Percentiles rank a stretch among this genome's conserved stretches.
phyloP scores from a whole-genome alignment of 805 yeast species.

The Saccharomycopsis sp. region DNA sequence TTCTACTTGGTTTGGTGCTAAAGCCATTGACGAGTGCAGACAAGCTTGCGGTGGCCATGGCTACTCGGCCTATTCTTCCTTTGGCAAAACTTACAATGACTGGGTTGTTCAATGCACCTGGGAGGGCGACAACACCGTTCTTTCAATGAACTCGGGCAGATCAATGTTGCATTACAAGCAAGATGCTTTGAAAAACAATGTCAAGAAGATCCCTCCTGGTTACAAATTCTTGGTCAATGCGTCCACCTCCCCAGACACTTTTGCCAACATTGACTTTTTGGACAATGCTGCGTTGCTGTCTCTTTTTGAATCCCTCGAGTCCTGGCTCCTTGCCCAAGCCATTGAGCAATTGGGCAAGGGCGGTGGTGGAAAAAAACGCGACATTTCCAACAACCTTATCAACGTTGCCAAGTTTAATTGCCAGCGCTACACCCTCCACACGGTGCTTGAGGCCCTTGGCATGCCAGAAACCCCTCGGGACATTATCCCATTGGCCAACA shows the following conservation, averaged over 20 bases:
- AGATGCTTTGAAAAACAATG: slow-evolving; percentile 31
- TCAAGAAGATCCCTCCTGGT: slow-evolving; percentile 24
- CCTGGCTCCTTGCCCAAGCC: slow-evolving; percentile 28
- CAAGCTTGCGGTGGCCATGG: slow-evolving; percentile 97
- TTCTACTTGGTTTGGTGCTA: slow-evolving; percentile 77
- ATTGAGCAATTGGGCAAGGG: slow-evolving; percentile 5
- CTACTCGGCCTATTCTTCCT: slow-evolving; percentile 84
- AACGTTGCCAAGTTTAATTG: slow-evolving; percentile 42
- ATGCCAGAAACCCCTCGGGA: slow-evolving; percentile 30
- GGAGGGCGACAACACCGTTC: slow-evolving; percentile 94
- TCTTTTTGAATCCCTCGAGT: slow-evolving; percentile 34
- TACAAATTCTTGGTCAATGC: slow-evolving; percentile 26
- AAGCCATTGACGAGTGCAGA: slow-evolving; percentile 78
- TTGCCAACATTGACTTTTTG: slow-evolving; percentile 23
- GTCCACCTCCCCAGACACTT: slow-evolving; percentile 10
- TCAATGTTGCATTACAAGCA: slow-evolving; percentile 40
- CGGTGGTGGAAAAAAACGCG: slow-evolving; percentile 22
- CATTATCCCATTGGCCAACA: not conserved
- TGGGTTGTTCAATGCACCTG: slow-evolving; percentile 98
- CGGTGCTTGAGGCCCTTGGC: slow-evolving; percentile 29
- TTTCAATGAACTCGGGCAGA: slow-evolving; percentile 79
- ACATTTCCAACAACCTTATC: slow-evolving; percentile 26
- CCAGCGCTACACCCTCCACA: slow-evolving; percentile 38
- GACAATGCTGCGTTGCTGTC: slow-evolving; percentile 28
- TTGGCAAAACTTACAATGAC: slow-evolving; percentile 80